Percentiles rank a stretch among this genome's conserved stretches.
These are phyloP conservation scores for Trypanosoma congolense DNA, from an alignment of 208 protist species.

Conservation along the genomic window DNA sequence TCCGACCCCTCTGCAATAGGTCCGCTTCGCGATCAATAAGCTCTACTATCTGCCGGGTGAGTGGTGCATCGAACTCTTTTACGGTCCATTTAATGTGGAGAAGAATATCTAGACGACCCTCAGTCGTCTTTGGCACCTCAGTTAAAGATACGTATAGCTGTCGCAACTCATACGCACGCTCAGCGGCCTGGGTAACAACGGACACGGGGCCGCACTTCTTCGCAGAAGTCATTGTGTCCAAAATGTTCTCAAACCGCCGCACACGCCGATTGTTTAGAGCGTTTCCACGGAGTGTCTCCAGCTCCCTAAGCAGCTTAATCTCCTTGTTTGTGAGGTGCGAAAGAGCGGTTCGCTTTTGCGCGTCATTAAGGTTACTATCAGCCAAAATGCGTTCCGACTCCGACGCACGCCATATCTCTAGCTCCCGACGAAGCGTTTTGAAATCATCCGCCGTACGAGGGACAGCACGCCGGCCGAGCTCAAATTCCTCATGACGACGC, in stretches of 20 bases:
- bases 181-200: conserved; percentile 16
- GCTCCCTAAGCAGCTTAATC: conserved; percentile 92
- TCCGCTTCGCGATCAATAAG: conserved; percentile 97
- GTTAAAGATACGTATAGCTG: conserved; percentile 87
- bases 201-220: conserved; percentile 69
- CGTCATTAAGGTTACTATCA: conserved; percentile 34
- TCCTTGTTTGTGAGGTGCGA: conserved; percentile 92
- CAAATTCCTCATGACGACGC: conserved; percentile 52
- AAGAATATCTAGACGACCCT: conserved; percentile 92
- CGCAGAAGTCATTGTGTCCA: conserved; percentile 74
- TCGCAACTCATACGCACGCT: conserved; percentile 91
- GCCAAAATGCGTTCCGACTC: conserved; percentile 78
- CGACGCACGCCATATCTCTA: conserved; percentile 83
- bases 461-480: conserved; percentile 87
- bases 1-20: conserved; percentile 90
- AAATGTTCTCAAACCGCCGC: conserved; percentile 48
- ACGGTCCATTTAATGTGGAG: conserved; percentile 97
- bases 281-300: conserved; percentile 85
- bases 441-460: conserved; percentile 91
- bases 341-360: conserved; percentile 60
- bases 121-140: conserved; percentile 30
- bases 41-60: conserved; percentile 90
- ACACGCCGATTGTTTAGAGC: conserved; percentile 63
- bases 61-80: conserved; percentile 87
- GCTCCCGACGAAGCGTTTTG: conserved; percentile 85